Conservation (phyloP, 352 stramenopile genomes). For the Globisporangium nunn region DNA sequence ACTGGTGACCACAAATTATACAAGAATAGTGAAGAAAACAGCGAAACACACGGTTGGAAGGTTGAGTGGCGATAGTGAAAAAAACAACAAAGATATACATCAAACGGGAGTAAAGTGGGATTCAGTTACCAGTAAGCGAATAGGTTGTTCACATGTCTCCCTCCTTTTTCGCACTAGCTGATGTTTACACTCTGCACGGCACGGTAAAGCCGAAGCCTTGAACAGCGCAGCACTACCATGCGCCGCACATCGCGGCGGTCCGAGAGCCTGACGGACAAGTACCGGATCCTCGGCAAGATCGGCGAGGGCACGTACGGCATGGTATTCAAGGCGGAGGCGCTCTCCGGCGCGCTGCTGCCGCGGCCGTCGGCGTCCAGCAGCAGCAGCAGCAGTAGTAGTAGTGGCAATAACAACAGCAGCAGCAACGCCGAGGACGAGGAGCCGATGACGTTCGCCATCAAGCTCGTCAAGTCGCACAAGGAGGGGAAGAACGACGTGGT, state of each 20-base stretch:
- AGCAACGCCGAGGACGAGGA: slow-evolving; percentile 49
- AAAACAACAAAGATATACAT: not conserved
- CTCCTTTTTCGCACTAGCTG: no score
- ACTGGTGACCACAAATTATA: not conserved
- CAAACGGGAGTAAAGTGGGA: no score
- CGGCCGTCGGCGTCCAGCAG: slow-evolving; percentile 11
- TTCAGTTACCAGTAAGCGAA: no score
- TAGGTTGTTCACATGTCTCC: no score
- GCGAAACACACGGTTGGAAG: no score
- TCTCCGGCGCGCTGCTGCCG: slow-evolving; percentile 36
- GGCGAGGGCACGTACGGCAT: slow-evolving; percentile 87
- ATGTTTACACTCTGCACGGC: no score
- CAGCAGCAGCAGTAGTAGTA: not conserved
- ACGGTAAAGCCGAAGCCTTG: no score
- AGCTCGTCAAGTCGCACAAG: slow-evolving; percentile 87
- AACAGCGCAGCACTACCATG: slow-evolving; percentile 21
- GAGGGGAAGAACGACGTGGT: slow-evolving; percentile 88
- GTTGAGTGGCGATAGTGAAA: not conserved
- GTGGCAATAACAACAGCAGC: slow-evolving; percentile 6
- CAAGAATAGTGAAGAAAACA: not conserved
- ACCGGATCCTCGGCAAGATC: slow-evolving; percentile 83
- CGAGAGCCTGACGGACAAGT: slow-evolving; percentile 76
- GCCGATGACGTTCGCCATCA: slow-evolving; percentile 82
- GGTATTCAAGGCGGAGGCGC: slow-evolving; percentile 84
- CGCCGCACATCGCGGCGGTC: slow-evolving; percentile 47